Percentiles rank a stretch among this genome's conserved stretches.
Evolutionary conservation across 352 stramenopile genomes (phyloP).

Genomic region (Phytophthora brassicae): DNA sequence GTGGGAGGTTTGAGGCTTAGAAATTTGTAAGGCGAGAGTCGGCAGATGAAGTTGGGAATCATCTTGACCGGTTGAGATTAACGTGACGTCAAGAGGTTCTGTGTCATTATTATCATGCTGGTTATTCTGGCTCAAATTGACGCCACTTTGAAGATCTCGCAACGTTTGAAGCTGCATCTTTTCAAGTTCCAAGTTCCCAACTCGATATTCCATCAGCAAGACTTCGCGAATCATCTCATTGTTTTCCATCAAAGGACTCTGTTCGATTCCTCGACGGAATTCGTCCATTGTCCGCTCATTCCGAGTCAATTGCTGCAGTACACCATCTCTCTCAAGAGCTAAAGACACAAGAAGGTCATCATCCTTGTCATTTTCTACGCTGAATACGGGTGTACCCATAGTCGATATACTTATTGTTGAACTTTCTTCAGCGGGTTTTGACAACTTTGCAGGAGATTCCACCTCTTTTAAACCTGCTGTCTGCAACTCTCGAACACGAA

Average conservation of each 20-base stretch:
- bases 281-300: conserved; percentile 59
- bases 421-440: conserved; percentile 5
- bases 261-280: conserved; percentile 53
- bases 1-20: conserved; percentile 13
- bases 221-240: conserved; percentile 64
- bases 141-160: conserved; percentile 20
- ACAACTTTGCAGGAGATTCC: neutral
- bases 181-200: conserved; percentile 89
- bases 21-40: neutral
- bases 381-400: too few relatives aligned
- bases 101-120: conserved; percentile 30
- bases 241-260: conserved; percentile 38
- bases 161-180: conserved; percentile 87
- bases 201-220: conserved; percentile 83
- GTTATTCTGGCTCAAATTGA: conserved; percentile 1
- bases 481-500: conserved; percentile 15
- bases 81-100: conserved; percentile 7
- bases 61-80: neutral
- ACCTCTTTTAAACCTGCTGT: neutral
- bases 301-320: conserved; percentile 32
- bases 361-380: neutral
- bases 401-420: too few relatives aligned
- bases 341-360: conserved; percentile 15
- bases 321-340: conserved; percentile 10
- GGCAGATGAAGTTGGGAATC: conserved; percentile 16